Evolutionary conservation across 2,329 filamentous ascomycete genomes (phyloP), one percentile per base, ranked within the genome.

Genomic region (Alternaria novae-zelandiae): DNA sequence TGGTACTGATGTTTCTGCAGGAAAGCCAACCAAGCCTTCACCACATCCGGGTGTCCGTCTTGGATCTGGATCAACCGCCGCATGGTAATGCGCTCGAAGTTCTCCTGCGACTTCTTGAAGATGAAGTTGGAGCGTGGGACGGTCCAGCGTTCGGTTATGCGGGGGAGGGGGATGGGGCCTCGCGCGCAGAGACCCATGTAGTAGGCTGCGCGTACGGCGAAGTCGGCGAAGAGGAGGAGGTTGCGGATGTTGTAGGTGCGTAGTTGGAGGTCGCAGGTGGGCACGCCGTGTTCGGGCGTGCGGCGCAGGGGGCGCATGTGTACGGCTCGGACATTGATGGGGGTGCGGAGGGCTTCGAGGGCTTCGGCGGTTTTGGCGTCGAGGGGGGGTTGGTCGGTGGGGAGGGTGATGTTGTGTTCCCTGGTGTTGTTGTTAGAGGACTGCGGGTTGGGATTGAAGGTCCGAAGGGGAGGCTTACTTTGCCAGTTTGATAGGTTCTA

Each of bases 41-140:
- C 94, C 1, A 89, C 90, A 78, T 97, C 93, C 1, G 94, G 90
- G 74, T 97, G 87, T 0, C 94, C 96, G 76, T 98, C 96, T 69
- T 93, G 91, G 75, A 99, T 96, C 81, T 97, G 94, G 56, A 99
- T 94, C 73, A 97, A 80, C 13, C 96, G 86, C 58, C 94, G 88
- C 73, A 94, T 82, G 1, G 96, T 99, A 64, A 96, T 90, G 58
- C 96, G 87, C 83, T 98, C 95, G 76, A 97, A 99, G 81, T 99
- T 99, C 83, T 99, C 96, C 82, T 99, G 94, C 41, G 89, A 91
- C 83, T 99, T 99, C 83, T 98, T 99, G 85, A 93, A 92, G 70
- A 97, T 93, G 84, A 99, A 99, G 79, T 92, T 91, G 75, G 89
- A 89, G 74, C 89, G 88, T 10, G 94, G 93, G 2, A 98, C 94